phyloP scores from a whole-genome alignment of 2,329 filamentous ascomycete species.

The Colletotrichum melonis region DNA sequence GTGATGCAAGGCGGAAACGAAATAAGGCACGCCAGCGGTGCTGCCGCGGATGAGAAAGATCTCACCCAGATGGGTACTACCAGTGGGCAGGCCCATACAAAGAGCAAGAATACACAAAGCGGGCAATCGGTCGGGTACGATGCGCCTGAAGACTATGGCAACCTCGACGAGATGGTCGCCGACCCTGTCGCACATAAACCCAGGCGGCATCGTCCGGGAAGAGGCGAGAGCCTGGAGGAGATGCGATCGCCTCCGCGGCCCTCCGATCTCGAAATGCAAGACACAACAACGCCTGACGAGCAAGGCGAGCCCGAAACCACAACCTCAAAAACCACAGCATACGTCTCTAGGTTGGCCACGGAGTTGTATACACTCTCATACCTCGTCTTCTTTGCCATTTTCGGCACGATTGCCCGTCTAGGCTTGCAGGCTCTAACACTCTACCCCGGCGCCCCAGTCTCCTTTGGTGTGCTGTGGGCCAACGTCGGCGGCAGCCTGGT shows the following conservation, averaged over 20 bases:
- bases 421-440: conserved; percentile 83
- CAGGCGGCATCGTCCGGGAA: neutral
- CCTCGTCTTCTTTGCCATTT: conserved; percentile 84
- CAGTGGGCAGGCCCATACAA: neutral
- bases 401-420: conserved; percentile 85
- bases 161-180: conserved; percentile 55
- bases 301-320: neutral
- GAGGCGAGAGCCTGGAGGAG: conserved; percentile 19
- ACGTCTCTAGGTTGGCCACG: conserved; percentile 63
- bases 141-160: conserved; percentile 48
- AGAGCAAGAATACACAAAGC: neutral
- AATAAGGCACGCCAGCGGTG: neutral
- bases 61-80: neutral
- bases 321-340: neutral
- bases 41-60: neutral
- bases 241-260: neutral
- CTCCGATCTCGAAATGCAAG: conserved; percentile 19
- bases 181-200: conserved; percentile 39
- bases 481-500: conserved; percentile 85
- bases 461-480: conserved; percentile 83
- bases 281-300: neutral
- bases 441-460: conserved; percentile 81
- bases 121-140: conserved; percentile 39
- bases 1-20: conserved; percentile 19
- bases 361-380: conserved; percentile 81